phyloP scores from a whole-genome alignment of 1,284 basidiomycete genomes.

The Pseudozyma pruni region DNA sequence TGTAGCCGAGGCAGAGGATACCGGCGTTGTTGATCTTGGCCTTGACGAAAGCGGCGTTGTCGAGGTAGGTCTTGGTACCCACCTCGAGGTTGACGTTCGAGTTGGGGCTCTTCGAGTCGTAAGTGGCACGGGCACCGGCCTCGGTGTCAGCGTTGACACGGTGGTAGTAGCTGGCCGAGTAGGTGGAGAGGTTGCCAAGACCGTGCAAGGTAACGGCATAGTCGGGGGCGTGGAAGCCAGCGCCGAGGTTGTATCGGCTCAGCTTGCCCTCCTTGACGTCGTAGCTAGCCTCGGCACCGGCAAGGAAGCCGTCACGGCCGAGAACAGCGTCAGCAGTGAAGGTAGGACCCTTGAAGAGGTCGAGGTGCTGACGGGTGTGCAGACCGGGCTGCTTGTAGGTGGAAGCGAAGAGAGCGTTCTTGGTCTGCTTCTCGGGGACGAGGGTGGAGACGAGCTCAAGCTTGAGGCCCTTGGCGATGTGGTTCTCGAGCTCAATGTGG shows the following conservation, averaged over 20 bases:
- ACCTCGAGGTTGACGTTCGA: conserved; percentile 92
- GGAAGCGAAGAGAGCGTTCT: conserved; percentile 80
- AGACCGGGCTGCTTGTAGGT: conserved; percentile 96
- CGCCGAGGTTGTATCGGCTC: conserved; percentile 88
- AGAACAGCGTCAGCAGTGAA: conserved; percentile 89
- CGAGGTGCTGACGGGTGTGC: conserved; percentile 90
- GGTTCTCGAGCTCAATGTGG: conserved; percentile 95
- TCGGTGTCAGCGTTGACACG: conserved; percentile 93
- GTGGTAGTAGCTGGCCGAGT: conserved; percentile 98
- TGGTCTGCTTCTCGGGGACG: conserved; percentile 78
- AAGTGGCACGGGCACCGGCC: conserved; percentile 88
- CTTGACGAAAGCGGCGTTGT: conserved; percentile 91
- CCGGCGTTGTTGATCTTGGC: conserved; percentile 95
- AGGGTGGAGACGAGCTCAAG: conserved; percentile 88
- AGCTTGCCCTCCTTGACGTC: conserved; percentile 93
- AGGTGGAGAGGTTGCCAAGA: conserved; percentile 92
- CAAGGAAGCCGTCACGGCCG: conserved; percentile 95
- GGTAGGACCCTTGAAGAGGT: conserved; percentile 97
- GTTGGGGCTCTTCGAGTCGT: conserved; percentile 86
- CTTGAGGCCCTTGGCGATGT: conserved; percentile 95
- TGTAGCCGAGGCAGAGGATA: conserved; percentile 65
- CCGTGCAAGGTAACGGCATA: conserved; percentile 96
- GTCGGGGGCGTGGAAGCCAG: conserved; percentile 95
- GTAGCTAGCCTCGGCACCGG: conserved; percentile 95
- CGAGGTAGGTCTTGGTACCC: conserved; percentile 88